Conservation (phyloP, 495 filamentous ascomycete species). For the Poronia punctata region DNA sequence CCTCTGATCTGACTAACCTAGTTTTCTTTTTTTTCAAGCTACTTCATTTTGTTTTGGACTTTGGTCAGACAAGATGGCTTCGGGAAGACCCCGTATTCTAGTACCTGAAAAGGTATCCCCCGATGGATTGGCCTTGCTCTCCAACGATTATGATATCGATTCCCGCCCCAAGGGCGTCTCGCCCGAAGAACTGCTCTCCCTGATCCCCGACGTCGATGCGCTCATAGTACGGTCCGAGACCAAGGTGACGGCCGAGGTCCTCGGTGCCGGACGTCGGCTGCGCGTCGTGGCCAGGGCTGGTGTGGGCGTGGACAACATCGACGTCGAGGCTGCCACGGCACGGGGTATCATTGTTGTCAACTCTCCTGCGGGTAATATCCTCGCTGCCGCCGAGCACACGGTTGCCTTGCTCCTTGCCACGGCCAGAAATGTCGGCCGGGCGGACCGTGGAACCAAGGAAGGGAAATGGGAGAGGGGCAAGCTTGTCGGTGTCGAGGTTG, state of each 20-base stretch:
- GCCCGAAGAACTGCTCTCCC: conserved; percentile 46
- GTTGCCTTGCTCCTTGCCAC: conserved; percentile 59
- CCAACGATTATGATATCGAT: conserved; percentile 50
- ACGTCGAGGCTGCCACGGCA: conserved; percentile 57
- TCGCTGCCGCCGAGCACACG: conserved; percentile 63
- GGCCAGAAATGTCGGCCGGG: conserved; percentile 57
- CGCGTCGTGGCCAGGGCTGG: conserved; percentile 69
- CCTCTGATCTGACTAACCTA: too few relatives aligned
- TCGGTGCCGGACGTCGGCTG: conserved; percentile 48
- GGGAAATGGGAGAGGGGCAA: conserved; percentile 64
- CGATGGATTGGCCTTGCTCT: conserved; percentile 58
- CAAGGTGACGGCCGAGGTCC: conserved; percentile 55
- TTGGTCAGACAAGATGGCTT: too few relatives aligned
- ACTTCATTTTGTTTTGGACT: too few relatives aligned
- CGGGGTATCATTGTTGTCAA: conserved; percentile 67
- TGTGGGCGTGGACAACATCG: conserved; percentile 72
- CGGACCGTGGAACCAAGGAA: conserved; percentile 49
- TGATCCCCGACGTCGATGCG: conserved; percentile 58
- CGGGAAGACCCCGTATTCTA: conserved; percentile 56
- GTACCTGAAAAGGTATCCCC: conserved; percentile 68
- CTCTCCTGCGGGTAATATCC: conserved; percentile 61
- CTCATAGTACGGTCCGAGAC: conserved; percentile 68
- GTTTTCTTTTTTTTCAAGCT: too few relatives aligned
- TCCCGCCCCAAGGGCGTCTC: conserved; percentile 47
- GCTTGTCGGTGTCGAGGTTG: conserved; percentile 62